Evolutionary conservation across 192 early-diverging fungal species (phyloP), one percentile per base, ranked within the genome.

Genomic region (Backusella australiensis): DNA sequence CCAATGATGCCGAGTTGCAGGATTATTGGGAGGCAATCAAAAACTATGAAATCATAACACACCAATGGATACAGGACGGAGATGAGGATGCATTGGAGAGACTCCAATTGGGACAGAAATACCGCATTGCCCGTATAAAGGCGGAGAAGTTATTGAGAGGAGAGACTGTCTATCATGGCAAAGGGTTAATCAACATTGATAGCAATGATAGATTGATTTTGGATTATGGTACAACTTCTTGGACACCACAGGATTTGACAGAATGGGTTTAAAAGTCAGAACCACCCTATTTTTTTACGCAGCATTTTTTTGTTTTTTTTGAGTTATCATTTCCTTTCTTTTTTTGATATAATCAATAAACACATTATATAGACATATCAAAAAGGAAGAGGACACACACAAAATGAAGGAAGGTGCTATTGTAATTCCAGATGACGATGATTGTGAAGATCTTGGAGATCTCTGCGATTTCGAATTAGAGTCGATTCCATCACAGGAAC

Each of bases 121-220:
- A 74, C 35, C 72, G 77, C 29, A 14, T 78, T 53, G 68, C 67
- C 17, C 73, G 77, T 65, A 38, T 78, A 7, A 78, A 74, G 34
- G 49, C 73, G 65, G 77, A 78, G 29, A 56, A 59, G 0, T 39
- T 34, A 9, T 34, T 74, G 19, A 71, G 77, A 56, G 77, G 72
- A 8, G 19, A 35, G 17, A 78, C 72, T 11, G 35, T 38, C 11
- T 78, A 74, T 34, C 72, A 78, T 44, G 44, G 35, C 6, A 75
- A 75, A 41, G 74, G 74, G 19, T n/a, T 75, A 5, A 11, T 49
- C 15, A 66, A 17, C 1, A 68, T 75, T 12, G 46, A 34, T 49
- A 41, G 15, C 1, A 34, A 75, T 4, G 14, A 72, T 32, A 36
- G 74, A 19, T 36, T 75, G 7, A 46, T 75, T 23, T 15, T 75